Evolutionary conservation across 2,329 filamentous ascomycete species (phyloP).

Genomic region (Thielaviopsis cerberus): DNA sequence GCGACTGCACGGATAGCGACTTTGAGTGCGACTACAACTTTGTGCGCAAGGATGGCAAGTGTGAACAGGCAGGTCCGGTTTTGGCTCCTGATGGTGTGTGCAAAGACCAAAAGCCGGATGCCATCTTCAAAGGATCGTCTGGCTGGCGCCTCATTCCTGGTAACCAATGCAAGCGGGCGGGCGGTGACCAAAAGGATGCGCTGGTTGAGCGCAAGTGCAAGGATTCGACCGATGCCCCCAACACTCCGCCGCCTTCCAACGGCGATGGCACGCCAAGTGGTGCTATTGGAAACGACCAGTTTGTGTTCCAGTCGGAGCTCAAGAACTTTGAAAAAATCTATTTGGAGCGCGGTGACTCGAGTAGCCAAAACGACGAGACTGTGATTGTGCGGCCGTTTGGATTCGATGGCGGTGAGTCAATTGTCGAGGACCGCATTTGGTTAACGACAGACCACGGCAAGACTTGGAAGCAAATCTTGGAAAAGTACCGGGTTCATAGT

Average conservation of each 20-base stretch:
- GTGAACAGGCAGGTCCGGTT: slow-evolving; percentile 44
- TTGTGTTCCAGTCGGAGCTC: slow-evolving; percentile 42
- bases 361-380: slow-evolving; percentile 51
- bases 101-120: slow-evolving; percentile 40
- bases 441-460: slow-evolving; percentile 78
- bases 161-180: slow-evolving; percentile 47
- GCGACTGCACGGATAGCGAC: slow-evolving; percentile 65
- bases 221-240: slow-evolving; percentile 25
- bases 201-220: slow-evolving; percentile 61
- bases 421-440: slow-evolving; percentile 40
- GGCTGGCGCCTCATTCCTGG: slow-evolving; percentile 86
- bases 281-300: slow-evolving; percentile 42
- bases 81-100: slow-evolving; percentile 54
- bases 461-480: slow-evolving; percentile 53
- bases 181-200: slow-evolving; percentile 48
- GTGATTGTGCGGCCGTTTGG: slow-evolving; percentile 35
- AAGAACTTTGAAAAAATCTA: slow-evolving; percentile 44
- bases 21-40: slow-evolving; percentile 98
- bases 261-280: slow-evolving; percentile 28
- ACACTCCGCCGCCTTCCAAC: slow-evolving; percentile 22
- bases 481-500: slow-evolving; percentile 46
- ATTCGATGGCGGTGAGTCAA: slow-evolving; percentile 15
- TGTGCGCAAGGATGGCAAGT: slow-evolving; percentile 49
- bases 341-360: slow-evolving; percentile 55
- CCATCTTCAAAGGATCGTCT: slow-evolving; percentile 67